Base-by-base conservation (phyloP, 495 filamentous ascomycete genomes). In the Aspergillus conjunctus region DNA sequence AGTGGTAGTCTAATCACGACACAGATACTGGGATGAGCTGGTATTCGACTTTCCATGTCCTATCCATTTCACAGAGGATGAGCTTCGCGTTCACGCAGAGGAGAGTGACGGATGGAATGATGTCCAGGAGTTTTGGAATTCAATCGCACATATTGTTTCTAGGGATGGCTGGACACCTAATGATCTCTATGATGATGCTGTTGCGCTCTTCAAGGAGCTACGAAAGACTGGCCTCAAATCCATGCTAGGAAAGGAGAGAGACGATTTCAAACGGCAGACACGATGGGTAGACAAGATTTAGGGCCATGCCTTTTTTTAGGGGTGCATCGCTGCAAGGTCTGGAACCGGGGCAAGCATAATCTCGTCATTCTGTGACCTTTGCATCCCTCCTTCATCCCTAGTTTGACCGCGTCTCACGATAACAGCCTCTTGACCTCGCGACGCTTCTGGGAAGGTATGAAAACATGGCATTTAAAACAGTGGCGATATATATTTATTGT, bases 71-170 rank as follows among this genome's bases (percentile, higher is more conserved):
- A 65, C 59, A 4, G 58, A 63, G 43, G 64, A 68, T 33, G 70
- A 70, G 15, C 53, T 71, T 33, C 59, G 56, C 39, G 52, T 57
- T 30, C 66, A 71, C 33, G 48, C 54, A 31, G 56, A 64, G 20
- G 66, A 71, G 51, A 62, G 68, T 43, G 56, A 69, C 3, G 63
- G 68, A 34, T 73, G 62, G 63, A 65, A 71, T 37, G 62, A 67
- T 26, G 61, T 70, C 3, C 67, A 67, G 54, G 64, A 68, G 9
- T 67, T 72, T 20, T 69, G 58, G 60, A 48, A 68, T 20, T 53
- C 66, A 18, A 31, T 71, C 56, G 31, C 57, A 51, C 15, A 49
- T 59, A 56, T 63, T 26, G 33, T 66, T 18, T 60, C 69, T 56
- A 26, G 64, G 46, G 58, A 72, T 62, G 51, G 71, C 54, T 71